Evolutionary conservation across 1,284 basidiomycete species (phyloP).

Genomic region (Lignosus rhinocerotis): DNA sequence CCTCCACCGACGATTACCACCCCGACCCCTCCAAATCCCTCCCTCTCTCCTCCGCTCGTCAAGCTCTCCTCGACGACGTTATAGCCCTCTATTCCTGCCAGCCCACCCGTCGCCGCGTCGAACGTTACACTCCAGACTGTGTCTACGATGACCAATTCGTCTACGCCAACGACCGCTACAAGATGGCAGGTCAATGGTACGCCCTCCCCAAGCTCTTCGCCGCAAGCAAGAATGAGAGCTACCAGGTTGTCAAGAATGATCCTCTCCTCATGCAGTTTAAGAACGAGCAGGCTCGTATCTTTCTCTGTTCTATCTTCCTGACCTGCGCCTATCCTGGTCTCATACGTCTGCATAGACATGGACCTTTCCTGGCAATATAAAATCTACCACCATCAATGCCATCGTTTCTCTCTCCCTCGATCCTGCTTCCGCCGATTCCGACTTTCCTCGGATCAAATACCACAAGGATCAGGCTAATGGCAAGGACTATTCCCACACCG

Average conservation of each 20-base stretch:
- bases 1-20: conserved; percentile 28
- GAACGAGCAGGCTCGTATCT: conserved; percentile 29
- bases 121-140: conserved; percentile 34
- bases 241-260: conserved; percentile 33
- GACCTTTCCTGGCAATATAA: conserved; percentile 32
- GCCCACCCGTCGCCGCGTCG: conserved; percentile 31
- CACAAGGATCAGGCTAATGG: conserved; percentile 37
- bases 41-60: conserved; percentile 29
- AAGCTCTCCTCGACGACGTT: conserved; percentile 33
- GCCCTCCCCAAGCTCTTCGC: conserved; percentile 35
- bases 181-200: conserved; percentile 38
- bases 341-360: conserved; percentile 24
- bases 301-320: neutral
- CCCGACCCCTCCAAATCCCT: conserved; percentile 33
- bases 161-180: conserved; percentile 35
- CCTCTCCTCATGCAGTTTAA: conserved; percentile 36
- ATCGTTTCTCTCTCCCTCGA: conserved; percentile 34
- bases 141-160: conserved; percentile 37
- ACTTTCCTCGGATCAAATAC: conserved; percentile 36
- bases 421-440: conserved; percentile 31
- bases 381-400: conserved; percentile 35
- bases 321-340: neutral
- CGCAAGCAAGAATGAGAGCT: conserved; percentile 31
- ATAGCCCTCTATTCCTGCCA: conserved; percentile 33
- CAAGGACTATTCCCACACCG: conserved; percentile 36